Evolutionary conservation across 2,329 filamentous ascomycete genomes (phyloP).

Genomic region (Aspergillus piperis): DNA sequence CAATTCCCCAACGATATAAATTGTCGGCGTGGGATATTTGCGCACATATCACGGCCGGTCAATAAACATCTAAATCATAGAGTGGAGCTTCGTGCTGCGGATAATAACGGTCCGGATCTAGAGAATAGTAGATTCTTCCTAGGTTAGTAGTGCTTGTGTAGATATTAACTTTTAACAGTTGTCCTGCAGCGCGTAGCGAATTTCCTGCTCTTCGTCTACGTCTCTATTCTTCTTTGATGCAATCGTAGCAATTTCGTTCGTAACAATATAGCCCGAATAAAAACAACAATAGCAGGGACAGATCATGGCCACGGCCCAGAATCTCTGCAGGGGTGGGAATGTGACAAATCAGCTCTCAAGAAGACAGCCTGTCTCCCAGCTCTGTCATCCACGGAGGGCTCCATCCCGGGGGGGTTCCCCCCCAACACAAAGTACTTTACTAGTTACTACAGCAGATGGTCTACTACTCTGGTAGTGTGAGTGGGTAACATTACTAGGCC

Average conservation of each 20-base stretch:
- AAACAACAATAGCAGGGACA: neutral
- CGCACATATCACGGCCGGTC: neutral
- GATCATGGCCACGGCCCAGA: neutral
- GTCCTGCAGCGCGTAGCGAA: no score
- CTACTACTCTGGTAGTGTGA: neutral
- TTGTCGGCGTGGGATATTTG: neutral
- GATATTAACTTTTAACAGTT: no score
- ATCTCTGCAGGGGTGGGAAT: neutral
- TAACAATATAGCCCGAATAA: neutral
- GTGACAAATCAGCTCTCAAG: neutral
- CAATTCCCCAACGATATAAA: neutral
- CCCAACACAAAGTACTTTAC: neutral
- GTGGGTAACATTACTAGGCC: neutral
- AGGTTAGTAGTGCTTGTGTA: neutral
- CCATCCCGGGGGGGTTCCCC: neutral
- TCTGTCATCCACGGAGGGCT: neutral
- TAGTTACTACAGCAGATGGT: no score
- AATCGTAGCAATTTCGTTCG: neutral
- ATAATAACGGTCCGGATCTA: neutral
- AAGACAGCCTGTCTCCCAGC: neutral
- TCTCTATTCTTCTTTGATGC: neutral
- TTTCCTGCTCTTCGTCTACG: neutral
- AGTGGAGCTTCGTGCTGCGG: neutral
- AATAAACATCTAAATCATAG: neutral
- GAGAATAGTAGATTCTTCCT: neutral